Base-by-base conservation (phyloP, 352 stramenopile species). In the Globisporangium polare region DNA sequence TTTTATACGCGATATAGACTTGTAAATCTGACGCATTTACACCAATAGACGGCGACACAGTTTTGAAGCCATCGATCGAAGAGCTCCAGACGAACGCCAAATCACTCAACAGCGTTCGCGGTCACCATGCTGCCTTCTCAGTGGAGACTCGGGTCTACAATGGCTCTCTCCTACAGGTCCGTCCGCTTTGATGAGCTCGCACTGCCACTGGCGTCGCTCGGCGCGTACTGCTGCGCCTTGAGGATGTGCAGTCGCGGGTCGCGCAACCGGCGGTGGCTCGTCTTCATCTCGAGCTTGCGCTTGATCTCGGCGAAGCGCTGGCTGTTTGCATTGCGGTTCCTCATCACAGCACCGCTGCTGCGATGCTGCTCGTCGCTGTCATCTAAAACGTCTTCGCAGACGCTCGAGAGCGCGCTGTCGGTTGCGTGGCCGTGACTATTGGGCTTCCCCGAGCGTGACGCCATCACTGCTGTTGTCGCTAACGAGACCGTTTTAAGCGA, bases 221-320 rank as follows among this genome's bases (percentile, higher is more conserved):
- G n/a, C n/a, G 53, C 58, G 22, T 65, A 65, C 18, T 59, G 63
- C 31, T 79, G 68, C 24, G 80, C 70, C n/a, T 83, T 69, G 39
- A 86, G 62, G 22, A 88, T 80, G 46, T 82, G 75, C 1, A 84
- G 43, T 9, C 72, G 66, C 22, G 78, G 80, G 0, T 74, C 80
- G 13, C 76, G 71, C 2, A 75, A 12, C 50, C 50, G 37, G 2
- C 54, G 41, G 5, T 52, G 59, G 41, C 59, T 63, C 50, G 66
- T 67, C 10, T 80, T 72, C 26, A 58, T 41, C 10, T 80, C 68
- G 15, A 84, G 62, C 29, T 75, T 60, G 5, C 66, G 71, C 42
- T 73, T 84, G 26, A 82, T 70, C 42, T 71, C 61, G 2, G 69
- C 68, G 17, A 84, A 81, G 6, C 73, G 73, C 51, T 71, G 41